phyloP scores from a whole-genome alignment of 768 basidiomycete genomes.

The Mycena latifolia region DNA sequence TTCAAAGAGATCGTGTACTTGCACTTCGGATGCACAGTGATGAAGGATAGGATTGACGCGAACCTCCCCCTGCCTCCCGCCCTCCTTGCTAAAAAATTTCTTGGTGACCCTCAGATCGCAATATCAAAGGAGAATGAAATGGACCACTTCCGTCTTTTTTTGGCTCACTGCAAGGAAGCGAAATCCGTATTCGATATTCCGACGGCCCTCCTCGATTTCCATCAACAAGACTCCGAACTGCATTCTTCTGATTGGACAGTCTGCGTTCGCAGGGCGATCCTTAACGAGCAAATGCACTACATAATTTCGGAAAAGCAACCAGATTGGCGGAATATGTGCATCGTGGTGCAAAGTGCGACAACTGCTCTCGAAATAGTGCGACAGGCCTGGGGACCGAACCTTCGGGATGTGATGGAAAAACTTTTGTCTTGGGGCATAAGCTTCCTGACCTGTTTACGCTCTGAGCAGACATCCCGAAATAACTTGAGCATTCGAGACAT shows the following conservation, averaged over 20 bases:
- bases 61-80: background rate
- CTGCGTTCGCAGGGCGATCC: background rate
- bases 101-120: background rate
- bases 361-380: background rate
- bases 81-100: background rate
- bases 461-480: too few species aligned
- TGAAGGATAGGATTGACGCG: background rate
- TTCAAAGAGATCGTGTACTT: background rate
- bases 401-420: background rate
- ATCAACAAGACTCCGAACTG: background rate
- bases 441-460: background rate
- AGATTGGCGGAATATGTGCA: background rate
- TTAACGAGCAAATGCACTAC: background rate
- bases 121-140: background rate
- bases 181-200: background rate
- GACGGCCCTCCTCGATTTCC: background rate
- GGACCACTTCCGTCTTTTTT: background rate
- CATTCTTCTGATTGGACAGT: background rate
- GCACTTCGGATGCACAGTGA: background rate
- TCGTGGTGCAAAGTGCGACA: background rate
- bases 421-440: background rate
- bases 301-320: background rate
- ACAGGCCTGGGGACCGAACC: background rate
- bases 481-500: too few species aligned
- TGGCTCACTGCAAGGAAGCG: background rate